Base-by-base conservation (phyloP, 495 filamentous ascomycete species). In the Podospora anserina region DNA sequence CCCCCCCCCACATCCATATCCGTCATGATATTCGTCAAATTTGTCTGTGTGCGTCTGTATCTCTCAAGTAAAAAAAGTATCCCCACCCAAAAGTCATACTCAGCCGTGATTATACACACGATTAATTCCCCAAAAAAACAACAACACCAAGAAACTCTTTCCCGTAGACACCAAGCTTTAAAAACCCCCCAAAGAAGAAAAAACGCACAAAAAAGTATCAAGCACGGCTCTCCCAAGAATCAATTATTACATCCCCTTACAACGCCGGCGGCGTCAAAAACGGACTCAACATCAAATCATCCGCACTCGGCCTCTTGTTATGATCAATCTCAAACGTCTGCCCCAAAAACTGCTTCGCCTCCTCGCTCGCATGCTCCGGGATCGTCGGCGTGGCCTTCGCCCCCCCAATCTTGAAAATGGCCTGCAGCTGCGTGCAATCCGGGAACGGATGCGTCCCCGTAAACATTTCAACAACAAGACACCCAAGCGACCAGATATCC, bases 401-500 rank as follows among this genome's bases (percentile, higher is more conserved):
- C 69, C 88, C 92, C 32, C 95, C 95, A 74, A 99, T 98, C 79
- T 96, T 95, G 82, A 98, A 99, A 78, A 99, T 99, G 60, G 95
- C 95, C 76, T 98, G 95, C 70, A 99, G 81, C 80, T 99, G 95
- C 60, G 91, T 94, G 80, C 93, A 97, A 80, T 97, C 94, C 0
- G 95, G 95, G 86, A 97, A 97, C 16, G 95, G 95, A 76, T 99
- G 95, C 32, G 87, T 89, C 54, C 95, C 95, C 18, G 94, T 98
- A 82, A 99, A 96, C 95, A 99, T 99, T 80, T 99, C 95, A 30
- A 99, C 95, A 59, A 99, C 91, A 20, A 99, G 82, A 78, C 95
- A 99, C 26, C 95, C 95, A 44, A 99, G 84, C 65, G 92, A 96
- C 95, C 95, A 99, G 75, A 99, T 98, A 77, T 99, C 95, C n/a